Percentiles rank a stretch among this genome's conserved stretches.
These are phyloP conservation scores for Suillus bovinus DNA, from an alignment of 768 basidiomycete species.

Conservation along the genomic window DNA sequence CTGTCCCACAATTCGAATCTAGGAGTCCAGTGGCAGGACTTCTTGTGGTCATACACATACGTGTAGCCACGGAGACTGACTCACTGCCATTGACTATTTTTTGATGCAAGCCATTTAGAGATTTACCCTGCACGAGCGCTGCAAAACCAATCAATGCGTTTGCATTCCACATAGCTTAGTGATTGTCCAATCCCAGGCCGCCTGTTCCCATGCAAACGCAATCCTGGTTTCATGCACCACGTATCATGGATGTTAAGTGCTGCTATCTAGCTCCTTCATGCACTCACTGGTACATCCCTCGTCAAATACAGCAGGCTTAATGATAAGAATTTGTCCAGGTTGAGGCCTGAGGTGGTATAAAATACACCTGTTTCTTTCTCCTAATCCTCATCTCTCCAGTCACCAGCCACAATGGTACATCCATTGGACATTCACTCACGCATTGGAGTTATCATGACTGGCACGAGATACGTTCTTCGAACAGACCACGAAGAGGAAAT, in stretches of 20 bases:
- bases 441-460: too few species aligned
- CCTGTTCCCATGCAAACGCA: neutral
- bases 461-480: neutral
- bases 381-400: neutral
- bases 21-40: neutral
- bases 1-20: too few species aligned
- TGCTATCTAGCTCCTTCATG: neutral
- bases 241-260: neutral
- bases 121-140: neutral
- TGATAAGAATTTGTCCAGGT: neutral
- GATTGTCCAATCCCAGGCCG: neutral
- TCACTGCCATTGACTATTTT: neutral
- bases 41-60: neutral
- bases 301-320: neutral
- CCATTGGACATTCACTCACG: neutral
- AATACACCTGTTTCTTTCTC: neutral
- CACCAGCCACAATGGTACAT: neutral
- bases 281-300: neutral
- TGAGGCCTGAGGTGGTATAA: neutral
- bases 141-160: neutral
- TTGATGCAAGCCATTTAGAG: neutral
- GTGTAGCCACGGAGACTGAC: neutral
- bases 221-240: neutral
- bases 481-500: neutral
- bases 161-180: neutral